phyloP scores from a whole-genome alignment of 306 rosid genomes.

The Citrullus colocynthis region DNA sequence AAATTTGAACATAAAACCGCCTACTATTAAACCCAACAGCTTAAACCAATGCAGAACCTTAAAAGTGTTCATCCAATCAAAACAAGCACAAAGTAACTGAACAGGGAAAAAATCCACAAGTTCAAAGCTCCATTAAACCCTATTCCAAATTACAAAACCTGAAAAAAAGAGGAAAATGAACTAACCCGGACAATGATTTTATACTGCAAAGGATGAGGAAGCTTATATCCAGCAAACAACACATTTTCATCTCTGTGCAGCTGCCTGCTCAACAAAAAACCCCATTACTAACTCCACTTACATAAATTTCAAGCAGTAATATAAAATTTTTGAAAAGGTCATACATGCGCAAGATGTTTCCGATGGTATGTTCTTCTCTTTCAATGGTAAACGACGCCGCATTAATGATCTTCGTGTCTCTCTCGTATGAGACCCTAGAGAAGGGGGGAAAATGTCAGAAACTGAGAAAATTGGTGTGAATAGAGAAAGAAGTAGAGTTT shows the following conservation, averaged over 20 bases:
- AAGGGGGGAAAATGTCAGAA: background rate
- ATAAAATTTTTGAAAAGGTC: background rate
- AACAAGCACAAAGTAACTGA: background rate
- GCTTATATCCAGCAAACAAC: slow-evolving; percentile 90
- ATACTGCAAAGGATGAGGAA: slow-evolving; percentile 94
- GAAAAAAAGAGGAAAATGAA: background rate
- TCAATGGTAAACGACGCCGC: slow-evolving; percentile 91
- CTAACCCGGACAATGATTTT: slow-evolving; percentile 81
- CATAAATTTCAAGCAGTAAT: background rate
- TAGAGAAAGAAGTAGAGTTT: background rate
- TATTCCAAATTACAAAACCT: background rate
- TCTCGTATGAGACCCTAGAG: slow-evolving; percentile 76
- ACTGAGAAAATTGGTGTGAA: background rate
- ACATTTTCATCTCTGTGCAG: slow-evolving; percentile 75
- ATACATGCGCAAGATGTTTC: slow-evolving; percentile 87
- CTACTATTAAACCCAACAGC: background rate
- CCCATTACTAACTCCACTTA: background rate
- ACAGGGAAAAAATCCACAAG: background rate
- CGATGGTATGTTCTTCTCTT: slow-evolving; percentile 88
- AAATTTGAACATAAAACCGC: background rate
- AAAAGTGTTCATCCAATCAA: background rate
- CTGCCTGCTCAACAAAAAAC: slow-evolving; percentile 38
- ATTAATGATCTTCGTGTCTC: slow-evolving; percentile 88
- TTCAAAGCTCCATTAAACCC: background rate
- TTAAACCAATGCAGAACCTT: background rate